phyloP scores from a whole-genome alignment of 192 early-diverging fungal species.

The Dissophora globulifera region DNA sequence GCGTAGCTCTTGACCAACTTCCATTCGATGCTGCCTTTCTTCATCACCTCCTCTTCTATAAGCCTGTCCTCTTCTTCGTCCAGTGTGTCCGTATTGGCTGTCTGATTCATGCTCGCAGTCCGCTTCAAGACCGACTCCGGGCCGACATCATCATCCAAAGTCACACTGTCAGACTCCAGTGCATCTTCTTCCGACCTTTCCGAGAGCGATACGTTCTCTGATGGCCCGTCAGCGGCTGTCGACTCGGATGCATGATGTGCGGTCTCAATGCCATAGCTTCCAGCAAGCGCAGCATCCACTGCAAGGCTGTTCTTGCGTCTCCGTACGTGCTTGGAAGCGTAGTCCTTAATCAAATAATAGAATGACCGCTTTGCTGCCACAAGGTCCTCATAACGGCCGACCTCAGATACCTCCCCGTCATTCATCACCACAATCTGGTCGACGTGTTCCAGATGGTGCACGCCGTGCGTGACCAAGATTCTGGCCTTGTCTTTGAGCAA shows the following conservation, averaged over 20 bases:
- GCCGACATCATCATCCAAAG: constrained; percentile 35
- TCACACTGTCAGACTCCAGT: constrained; percentile 24
- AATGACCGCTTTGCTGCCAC: constrained; percentile 66
- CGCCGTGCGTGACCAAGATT: constrained; percentile 84
- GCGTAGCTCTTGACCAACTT: constrained; percentile 25
- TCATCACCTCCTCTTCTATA: constrained; percentile 45
- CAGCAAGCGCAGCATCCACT: not conserved
- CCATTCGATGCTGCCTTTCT: constrained; percentile 38
- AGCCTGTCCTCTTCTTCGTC: constrained; percentile 37
- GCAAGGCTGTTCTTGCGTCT: constrained; percentile 16
- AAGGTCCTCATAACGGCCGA: constrained; percentile 69
- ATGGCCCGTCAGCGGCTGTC: not conserved
- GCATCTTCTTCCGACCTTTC: not conserved
- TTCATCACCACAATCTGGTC: constrained; percentile 77
- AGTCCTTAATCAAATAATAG: constrained; percentile 61
- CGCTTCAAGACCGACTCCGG: not conserved
- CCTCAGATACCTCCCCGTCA: constrained; percentile 71
- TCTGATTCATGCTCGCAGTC: not conserved
- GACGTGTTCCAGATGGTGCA: constrained; percentile 76
- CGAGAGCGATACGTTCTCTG: not conserved
- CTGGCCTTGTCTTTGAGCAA: constrained; percentile 78
- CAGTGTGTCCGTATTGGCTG: not conserved
- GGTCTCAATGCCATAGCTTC: not conserved
- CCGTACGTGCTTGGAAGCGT: constrained; percentile 58
- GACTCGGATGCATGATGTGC: not conserved